Conservation (phyloP, 148 eudicot species). For the Camellia granthamiana region DNA sequence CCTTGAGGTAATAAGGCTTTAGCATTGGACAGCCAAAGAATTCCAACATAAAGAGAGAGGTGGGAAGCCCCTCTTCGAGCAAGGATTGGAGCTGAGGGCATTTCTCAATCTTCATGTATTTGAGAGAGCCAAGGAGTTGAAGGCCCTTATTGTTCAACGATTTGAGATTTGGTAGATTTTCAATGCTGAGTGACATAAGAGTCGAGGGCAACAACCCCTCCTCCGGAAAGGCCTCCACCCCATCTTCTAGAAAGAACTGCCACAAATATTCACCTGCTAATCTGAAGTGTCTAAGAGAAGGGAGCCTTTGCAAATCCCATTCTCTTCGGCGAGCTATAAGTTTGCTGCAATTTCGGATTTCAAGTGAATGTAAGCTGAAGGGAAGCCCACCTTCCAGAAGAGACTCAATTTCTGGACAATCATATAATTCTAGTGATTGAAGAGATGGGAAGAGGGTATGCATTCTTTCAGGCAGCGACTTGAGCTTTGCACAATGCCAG, state of each 20-base stretch:
- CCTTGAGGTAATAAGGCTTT: background rate
- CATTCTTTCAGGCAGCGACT: conserved; percentile 10
- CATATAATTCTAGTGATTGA: background rate
- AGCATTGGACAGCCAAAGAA: background rate
- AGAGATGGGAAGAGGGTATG: conserved; percentile 10
- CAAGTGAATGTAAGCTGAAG: background rate
- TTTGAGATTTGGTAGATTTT: too few species aligned
- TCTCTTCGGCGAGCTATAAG: background rate
- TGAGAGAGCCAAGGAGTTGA: too few species aligned
- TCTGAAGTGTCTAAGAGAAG: too few species aligned
- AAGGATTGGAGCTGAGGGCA: background rate
- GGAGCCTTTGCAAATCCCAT: too few species aligned
- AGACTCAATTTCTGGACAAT: background rate
- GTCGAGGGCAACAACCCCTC: too few species aligned
- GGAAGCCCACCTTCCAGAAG: background rate
- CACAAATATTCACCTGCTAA: too few species aligned
- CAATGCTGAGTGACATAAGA: too few species aligned
- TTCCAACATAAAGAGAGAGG: background rate
- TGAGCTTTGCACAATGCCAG: background rate
- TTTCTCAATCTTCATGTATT: too few species aligned
- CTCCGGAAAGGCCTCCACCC: too few species aligned
- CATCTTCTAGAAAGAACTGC: too few species aligned
- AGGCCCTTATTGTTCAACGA: too few species aligned
- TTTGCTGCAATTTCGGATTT: background rate
- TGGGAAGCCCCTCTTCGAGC: background rate